phyloP scores from a whole-genome alignment of 2,329 filamentous ascomycete genomes.

The Trichoderma sp. region DNA sequence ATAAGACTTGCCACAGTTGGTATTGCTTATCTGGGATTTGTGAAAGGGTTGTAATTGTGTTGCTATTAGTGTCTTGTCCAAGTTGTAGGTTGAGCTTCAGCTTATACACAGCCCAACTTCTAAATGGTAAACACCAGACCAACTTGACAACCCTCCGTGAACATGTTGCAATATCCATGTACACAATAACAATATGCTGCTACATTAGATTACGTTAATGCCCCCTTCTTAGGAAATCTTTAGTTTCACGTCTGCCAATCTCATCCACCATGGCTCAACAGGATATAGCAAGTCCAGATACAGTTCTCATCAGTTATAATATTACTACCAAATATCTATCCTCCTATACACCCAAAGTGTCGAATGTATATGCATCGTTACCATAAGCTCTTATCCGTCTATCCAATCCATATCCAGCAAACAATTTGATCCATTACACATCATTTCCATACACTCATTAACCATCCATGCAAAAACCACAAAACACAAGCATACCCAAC shows the following conservation, averaged over 20 bases:
- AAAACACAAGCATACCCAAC: too few relatives aligned
- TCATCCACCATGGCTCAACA: too few relatives aligned
- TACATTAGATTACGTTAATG: background rate
- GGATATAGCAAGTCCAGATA: background rate
- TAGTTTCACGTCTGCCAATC: background rate
- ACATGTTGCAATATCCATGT: too few relatives aligned
- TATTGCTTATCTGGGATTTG: too few relatives aligned
- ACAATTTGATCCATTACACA: background rate
- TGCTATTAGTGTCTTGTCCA: too few relatives aligned
- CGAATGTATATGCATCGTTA: background rate
- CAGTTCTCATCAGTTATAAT: background rate
- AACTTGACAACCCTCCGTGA: too few relatives aligned
- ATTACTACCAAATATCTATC: background rate
- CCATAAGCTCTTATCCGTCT: background rate
- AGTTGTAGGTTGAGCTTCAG: too few relatives aligned
- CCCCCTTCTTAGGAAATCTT: background rate
- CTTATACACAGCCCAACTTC: too few relatives aligned
- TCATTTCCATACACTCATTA: background rate
- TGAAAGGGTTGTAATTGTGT: too few relatives aligned
- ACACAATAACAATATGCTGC: too few relatives aligned
- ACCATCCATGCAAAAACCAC: background rate
- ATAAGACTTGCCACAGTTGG: background rate
- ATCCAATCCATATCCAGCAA: background rate
- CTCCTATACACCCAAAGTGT: background rate
- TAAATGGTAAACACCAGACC: too few relatives aligned